These are phyloP conservation scores for Ganoderma lucidum DNA, from an alignment of 1,284 basidiomycete genomes.

Conservation along the genomic window DNA sequence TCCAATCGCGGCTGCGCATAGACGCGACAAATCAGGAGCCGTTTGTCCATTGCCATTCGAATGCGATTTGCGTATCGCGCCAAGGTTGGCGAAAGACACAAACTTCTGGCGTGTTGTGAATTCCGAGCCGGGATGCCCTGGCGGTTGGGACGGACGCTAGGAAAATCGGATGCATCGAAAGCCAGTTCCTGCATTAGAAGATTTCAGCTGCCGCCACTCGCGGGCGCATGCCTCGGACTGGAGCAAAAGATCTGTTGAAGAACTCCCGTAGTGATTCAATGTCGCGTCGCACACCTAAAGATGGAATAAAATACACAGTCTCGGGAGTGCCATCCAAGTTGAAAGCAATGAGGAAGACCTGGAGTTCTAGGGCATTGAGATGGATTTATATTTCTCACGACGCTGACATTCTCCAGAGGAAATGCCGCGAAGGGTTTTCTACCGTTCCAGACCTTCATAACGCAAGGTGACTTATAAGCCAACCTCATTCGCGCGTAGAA, in stretches of 20 bases:
- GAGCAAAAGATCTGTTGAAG: neutral
- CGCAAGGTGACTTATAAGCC: neutral
- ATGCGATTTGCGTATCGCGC: neutral
- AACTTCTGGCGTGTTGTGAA: conserved; percentile 13
- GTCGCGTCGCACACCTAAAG: neutral
- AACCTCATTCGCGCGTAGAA: neutral
- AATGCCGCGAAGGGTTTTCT: neutral
- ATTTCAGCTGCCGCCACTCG: conserved; percentile 20
- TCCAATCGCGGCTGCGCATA: conserved; percentile 1
- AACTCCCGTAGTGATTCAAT: neutral
- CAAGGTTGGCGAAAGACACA: neutral
- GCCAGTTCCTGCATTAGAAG: conserved; percentile 27
- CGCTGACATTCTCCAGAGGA: neutral
- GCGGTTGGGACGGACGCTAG: conserved; percentile 16
- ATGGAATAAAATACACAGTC: neutral
- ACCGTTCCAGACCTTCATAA: neutral
- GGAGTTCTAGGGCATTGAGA: neutral
- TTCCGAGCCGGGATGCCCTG: conserved; percentile 25
- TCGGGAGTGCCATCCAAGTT: neutral
- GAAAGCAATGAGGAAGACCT: neutral
- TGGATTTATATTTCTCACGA: neutral
- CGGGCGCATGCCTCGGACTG: neutral
- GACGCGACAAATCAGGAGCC: conserved; percentile 3
- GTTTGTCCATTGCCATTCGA: conserved; percentile 10
- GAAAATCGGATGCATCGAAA: conserved; percentile 14